Evolutionary conservation across 495 filamentous ascomycete genomes (phyloP).

Genomic region (Saxophila tyrrhenica): DNA sequence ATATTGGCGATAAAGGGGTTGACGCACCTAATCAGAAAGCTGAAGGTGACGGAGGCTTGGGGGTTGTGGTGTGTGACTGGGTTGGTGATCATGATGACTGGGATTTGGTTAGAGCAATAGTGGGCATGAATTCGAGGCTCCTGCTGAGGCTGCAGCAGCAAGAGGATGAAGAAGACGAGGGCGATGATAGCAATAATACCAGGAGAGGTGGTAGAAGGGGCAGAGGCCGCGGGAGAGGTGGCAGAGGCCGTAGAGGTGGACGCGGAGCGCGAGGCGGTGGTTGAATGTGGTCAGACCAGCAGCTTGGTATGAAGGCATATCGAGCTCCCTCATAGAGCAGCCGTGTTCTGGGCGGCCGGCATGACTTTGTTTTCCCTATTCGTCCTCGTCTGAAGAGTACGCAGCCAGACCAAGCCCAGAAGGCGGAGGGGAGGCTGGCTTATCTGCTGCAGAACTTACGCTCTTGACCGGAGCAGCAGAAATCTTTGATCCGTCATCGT

Average conservation of each 20-base stretch:
- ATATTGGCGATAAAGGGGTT: constrained; percentile 25
- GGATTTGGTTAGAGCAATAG: constrained; percentile 80
- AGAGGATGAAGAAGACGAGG: background rate
- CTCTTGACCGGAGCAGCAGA: background rate
- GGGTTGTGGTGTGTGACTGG: constrained; percentile 88
- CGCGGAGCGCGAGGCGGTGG: too few species aligned
- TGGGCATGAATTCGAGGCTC: constrained; percentile 80
- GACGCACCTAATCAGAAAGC: constrained; percentile 2
- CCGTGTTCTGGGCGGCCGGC: too few species aligned
- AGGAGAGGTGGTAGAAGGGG: too few species aligned
- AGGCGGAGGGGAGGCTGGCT: constrained; percentile 4
- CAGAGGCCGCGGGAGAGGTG: too few species aligned
- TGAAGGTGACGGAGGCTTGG: constrained; percentile 66
- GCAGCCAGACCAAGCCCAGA: constrained; percentile 15
- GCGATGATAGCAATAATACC: background rate
- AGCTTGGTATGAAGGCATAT: too few species aligned
- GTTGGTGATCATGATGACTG: constrained; percentile 83
- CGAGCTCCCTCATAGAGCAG: too few species aligned
- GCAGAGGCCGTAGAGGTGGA: too few species aligned
- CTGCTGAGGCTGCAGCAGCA: constrained; percentile 34
- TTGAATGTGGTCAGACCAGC: too few species aligned
- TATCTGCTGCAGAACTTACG: constrained; percentile 1
- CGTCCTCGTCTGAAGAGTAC: constrained; percentile 21
- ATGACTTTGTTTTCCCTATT: too few species aligned
- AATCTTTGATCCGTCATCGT: too few species aligned